Base-by-base conservation (phyloP, 1,139 yeast species). In the Zygosaccharomyces pseudobailii region DNA sequence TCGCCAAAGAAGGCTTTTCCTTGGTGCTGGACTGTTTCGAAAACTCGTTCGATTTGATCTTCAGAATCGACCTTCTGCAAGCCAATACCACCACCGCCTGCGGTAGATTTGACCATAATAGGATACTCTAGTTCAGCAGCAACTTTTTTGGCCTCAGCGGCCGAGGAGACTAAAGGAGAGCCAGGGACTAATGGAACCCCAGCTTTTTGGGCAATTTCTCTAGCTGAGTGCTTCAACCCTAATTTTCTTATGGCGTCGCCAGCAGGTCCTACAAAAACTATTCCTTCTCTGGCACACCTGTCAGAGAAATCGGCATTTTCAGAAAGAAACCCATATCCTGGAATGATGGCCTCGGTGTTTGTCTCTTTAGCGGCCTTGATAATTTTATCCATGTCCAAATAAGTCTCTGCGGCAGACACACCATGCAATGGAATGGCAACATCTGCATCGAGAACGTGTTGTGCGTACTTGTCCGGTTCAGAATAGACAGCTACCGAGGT, bases 21-120 rank as follows among this genome's bases (percentile, higher is more conserved):
- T 70, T 89, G 97, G 69, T 88, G 96, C 65, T 87, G 86, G 38
- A 92, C 97, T 5, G 95, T 84, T 58, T 80, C 85, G 68, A 88
- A 90, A 13, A 90, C 95, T 54, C 85, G 72, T 69, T 80, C 87
- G 53, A 90, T 81, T 50, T 90, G 96, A 13, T 69, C 80, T 57
- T 80, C 87, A 37, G 81, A 76, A 61, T 89, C 95, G 51, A 90
- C 97, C 65, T 89, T 85, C 66, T 89, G 97, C 59, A 92, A 74
- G 55, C 98, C 98, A 62, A 90, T 92, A 69, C 98, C 98, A 67
- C 98, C 98, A 61, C 98, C 98, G 66, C 98, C 98, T 31, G 97
- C 97, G 52, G 97, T 90, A 20, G 96, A 86, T 70, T 92, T 92
- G 46, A 92, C 87, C 97, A 92, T 92, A 38, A 92, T 79, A 23